Evolutionary conservation across 1,284 basidiomycete genomes (phyloP), one percentile per base, ranked within the genome.

Genomic region (Moniliella sp.): DNA sequence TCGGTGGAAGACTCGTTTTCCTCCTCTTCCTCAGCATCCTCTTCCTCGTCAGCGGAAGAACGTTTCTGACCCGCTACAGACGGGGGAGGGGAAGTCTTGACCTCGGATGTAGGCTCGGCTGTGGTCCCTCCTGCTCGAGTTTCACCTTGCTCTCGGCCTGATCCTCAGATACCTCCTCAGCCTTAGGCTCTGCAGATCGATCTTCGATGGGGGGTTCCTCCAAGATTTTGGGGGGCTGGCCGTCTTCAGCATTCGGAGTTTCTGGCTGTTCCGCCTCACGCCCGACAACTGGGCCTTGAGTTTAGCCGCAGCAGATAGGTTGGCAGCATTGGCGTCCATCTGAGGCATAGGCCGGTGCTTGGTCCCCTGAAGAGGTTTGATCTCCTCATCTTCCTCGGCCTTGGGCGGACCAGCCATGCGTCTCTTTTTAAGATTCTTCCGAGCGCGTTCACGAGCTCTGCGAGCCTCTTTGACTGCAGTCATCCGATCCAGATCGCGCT

Each of bases 261-360:
- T 32, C 18, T 31, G n/a, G n/a, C n/a, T n/a, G n/a, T n/a, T n/a
- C n/a, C n/a, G n/a, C n/a, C n/a, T n/a, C n/a, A 11, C 15, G 1
- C 16, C 75, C 39, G 73, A 71, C 43, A 97, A 64, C 63, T 94
- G 80, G 32, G 83, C 84, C 63, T 82, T 86, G 46, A 97, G 68
- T 57, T 76, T 73, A 56, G 93, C 80, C 36, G 84, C 86, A 27
- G 88, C 88, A 63, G 74, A 81, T 70, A 93, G 73, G 57, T 97
- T 94, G 10, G 86, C 88, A 72, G 29, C 38, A 37, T 36, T 19
- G 32, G 10, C 15, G 25, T 36, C n/a, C n/a, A n/a, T n/a, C n/a
- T n/a, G n/a, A n/a, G n/a, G n/a, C n/a, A n/a, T n/a, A n/a, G n/a
- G n/a, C n/a, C n/a, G n/a, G n/a, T n/a, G n/a, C n/a, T n/a, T n/a